phyloP scores from a whole-genome alignment of 805 yeast species.

The Candida takata region DNA sequence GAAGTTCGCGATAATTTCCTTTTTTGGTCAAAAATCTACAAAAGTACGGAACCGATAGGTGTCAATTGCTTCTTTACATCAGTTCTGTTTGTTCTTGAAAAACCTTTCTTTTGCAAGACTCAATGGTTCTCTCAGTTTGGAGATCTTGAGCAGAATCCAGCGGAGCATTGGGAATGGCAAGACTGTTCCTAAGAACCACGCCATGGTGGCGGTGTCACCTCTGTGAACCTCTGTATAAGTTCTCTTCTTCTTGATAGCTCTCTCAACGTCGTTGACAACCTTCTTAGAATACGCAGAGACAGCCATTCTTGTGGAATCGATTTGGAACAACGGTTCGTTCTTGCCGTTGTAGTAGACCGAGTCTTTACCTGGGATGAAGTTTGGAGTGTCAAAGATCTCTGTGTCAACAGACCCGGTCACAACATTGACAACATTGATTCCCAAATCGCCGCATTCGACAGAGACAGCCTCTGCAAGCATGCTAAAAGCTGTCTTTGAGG shows the following conservation, averaged over 20 bases:
- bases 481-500: constrained; percentile 36
- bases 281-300: constrained; percentile 32
- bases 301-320: constrained; percentile 13
- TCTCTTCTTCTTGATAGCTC: constrained; percentile 1
- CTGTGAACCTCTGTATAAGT: constrained; percentile 9
- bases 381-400: constrained; percentile 18
- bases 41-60: too few species aligned
- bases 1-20: background rate
- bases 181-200: constrained; percentile 7
- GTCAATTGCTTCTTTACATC: too few species aligned
- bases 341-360: constrained; percentile 12
- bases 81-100: too few species aligned
- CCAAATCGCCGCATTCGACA: constrained; percentile 31
- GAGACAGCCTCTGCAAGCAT: constrained; percentile 29
- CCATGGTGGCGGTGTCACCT: constrained; percentile 7
- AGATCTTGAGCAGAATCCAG: background rate
- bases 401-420: constrained; percentile 36
- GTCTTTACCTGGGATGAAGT: constrained; percentile 5
- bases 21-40: background rate
- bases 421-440: constrained; percentile 32
- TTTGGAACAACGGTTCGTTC: constrained; percentile 1
- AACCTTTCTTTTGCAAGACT: background rate
- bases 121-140: background rate
- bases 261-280: constrained; percentile 30
- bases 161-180: constrained; percentile 2